Conservation (phyloP, 139 green algal species). For the Coelastrella sp. region DNA sequence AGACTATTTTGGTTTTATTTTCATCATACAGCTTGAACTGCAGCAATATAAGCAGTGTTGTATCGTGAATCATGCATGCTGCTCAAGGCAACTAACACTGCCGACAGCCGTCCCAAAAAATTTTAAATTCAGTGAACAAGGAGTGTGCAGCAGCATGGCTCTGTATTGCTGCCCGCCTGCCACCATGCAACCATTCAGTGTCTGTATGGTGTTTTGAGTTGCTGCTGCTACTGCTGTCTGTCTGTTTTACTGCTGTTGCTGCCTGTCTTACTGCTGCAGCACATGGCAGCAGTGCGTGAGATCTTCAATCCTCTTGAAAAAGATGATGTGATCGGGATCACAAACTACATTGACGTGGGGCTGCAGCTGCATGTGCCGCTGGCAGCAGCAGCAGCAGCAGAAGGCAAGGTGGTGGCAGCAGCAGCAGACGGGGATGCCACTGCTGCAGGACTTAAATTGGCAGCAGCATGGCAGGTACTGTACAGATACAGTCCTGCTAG, state of each 20-base stretch:
- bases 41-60: too few species aligned
- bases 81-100: too few species aligned
- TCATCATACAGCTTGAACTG: too few species aligned
- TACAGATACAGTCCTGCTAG: neutral
- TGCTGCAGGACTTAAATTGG: conserved; percentile 38
- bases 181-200: too few species aligned
- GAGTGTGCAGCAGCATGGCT: too few species aligned
- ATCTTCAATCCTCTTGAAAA: conserved; percentile 84
- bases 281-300: conserved; percentile 71
- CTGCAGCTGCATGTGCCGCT: conserved; percentile 63
- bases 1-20: too few species aligned
- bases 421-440: conserved; percentile 36
- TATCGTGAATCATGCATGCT: too few species aligned
- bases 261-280: conserved; percentile 53
- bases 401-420: neutral
- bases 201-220: too few species aligned
- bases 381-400: conserved; percentile 40
- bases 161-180: too few species aligned
- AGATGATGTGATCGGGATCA: conserved; percentile 82
- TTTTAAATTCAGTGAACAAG: too few species aligned
- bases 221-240: too few species aligned
- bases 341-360: conserved; percentile 87
- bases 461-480: conserved; percentile 65
- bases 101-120: too few species aligned
- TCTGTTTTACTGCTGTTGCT: neutral